Percentiles rank a stretch among this genome's conserved stretches.
These are phyloP conservation scores for Cupressus sempervirens DNA, from an alignment of 75 land plant species.

Conservation along the genomic window DNA sequence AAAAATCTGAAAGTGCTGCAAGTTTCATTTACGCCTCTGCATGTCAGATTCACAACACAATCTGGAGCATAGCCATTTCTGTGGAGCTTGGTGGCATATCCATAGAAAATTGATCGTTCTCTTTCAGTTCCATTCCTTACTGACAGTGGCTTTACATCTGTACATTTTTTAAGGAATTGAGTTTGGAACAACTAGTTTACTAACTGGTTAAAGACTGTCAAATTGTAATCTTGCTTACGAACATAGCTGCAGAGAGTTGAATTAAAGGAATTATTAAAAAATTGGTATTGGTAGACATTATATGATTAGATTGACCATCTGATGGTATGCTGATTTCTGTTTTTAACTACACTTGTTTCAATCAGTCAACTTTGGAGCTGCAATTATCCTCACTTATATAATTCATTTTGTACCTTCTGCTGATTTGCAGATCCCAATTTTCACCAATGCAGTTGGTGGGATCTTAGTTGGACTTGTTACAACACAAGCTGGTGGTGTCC, in stretches of 20 bases:
- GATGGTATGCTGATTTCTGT: not conserved
- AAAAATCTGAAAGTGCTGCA: not conserved
- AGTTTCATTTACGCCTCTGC: not conserved
- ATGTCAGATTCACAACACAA: not conserved
- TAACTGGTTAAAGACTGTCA: not conserved
- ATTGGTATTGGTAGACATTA: not conserved
- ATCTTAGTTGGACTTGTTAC: conserved; percentile 98
- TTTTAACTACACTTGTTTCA: not conserved
- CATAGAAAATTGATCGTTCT: not conserved
- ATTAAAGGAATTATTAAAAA: not conserved
- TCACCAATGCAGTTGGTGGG: conserved; percentile 90
- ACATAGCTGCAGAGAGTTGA: not conserved
- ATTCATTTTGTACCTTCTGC: not conserved
- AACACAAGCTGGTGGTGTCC: conserved; percentile 86
- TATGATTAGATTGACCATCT: not conserved
- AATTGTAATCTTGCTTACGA: not conserved
- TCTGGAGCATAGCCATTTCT: not conserved
- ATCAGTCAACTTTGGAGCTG: not conserved
- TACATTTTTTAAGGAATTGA: not conserved
- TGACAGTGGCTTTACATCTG: not conserved
- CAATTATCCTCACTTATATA: not conserved
- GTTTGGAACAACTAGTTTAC: not conserved
- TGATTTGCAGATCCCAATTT: conserved; percentile 73
- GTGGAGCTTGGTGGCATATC: not conserved
- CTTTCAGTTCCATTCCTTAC: not conserved